Percentiles rank a stretch among this genome's conserved stretches.
Conservation (phyloP, 192 early-diverging fungal species). For the Coemansia sp. region DNA sequence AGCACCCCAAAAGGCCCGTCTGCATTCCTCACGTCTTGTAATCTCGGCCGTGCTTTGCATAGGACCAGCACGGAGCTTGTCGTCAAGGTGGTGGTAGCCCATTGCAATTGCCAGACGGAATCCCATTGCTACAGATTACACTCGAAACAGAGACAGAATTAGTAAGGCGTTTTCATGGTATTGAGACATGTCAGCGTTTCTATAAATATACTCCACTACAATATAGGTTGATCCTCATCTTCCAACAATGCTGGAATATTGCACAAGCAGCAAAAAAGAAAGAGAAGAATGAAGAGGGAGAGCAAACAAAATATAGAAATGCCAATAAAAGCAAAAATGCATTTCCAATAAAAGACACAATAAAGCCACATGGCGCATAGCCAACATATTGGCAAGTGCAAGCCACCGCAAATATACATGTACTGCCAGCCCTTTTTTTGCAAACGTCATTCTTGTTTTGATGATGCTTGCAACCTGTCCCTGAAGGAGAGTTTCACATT, state of each 20-base stretch:
- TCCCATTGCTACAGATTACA: constrained; percentile 48
- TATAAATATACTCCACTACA: neutral
- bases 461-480: neutral
- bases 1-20: constrained; percentile 54
- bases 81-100: constrained; percentile 55
- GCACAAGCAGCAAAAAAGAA: neutral
- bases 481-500: neutral
- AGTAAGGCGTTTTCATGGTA: neutral
- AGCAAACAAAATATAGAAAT: neutral
- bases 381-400: constrained; percentile 18
- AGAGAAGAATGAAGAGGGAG: neutral
- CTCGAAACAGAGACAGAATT: neutral
- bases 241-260: neutral
- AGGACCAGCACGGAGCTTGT: constrained; percentile 40
- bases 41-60: constrained; percentile 40
- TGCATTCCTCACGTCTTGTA: constrained; percentile 42
- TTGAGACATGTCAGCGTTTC: neutral
- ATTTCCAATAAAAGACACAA: constrained; percentile 1
- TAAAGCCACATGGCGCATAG: constrained; percentile 12
- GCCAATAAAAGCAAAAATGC: neutral
- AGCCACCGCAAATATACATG: constrained; percentile 14
- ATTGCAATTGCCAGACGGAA: constrained; percentile 55
- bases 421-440: neutral
- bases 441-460: neutral
- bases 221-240: no score